Base-by-base conservation (phyloP, 768 basidiomycete genomes). In the Mycena rosella region DNA sequence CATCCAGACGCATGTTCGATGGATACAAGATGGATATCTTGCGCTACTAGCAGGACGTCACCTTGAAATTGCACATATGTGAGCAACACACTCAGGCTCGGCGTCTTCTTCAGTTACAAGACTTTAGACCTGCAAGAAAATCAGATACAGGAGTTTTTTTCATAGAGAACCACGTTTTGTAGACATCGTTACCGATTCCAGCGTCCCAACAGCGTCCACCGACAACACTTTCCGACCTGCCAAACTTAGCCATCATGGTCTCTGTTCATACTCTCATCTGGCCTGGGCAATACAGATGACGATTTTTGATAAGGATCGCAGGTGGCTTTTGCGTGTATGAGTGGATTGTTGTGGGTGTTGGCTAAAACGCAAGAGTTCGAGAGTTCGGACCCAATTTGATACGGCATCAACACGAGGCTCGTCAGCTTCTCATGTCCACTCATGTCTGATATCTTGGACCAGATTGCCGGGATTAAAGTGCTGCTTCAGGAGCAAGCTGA, bases 341-440 rank as follows among this genome's bases (percentile, higher is more conserved):
- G 32, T 34, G 32, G 6, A 34, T 13, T 13, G 32, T 34, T 34
- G 32, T 34, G 32, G 32, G 32, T 13, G 32, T 13, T 34, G 13
- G 32, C n/a, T n/a, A n/a, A n/a, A n/a, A n/a, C n/a, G n/a, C n/a
- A n/a, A n/a, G n/a, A n/a, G n/a, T n/a, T n/a, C n/a, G n/a, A n/a
- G n/a, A n/a, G n/a, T n/a, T n/a, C n/a, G n/a, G n/a, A n/a, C n/a
- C n/a, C n/a, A 34, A 34, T 34, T 34, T 34, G 32, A 34, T 40
- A n/a, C n/a, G n/a, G 29, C 40, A 58, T 59, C 63, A 63, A 56
- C 62, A 65, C 63, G 63, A 61, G 60, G 63, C 59, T 60, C 38
- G 18, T 38, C 22, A 5, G 32, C 58, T 27, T 29, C 61, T 24
- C 42, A 22, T n/a, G 20, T 22, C 18, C n/a, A n/a, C 7, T 27